Conservation (phyloP, 805 yeast species). For the Barnettozyma botsteinii region DNA sequence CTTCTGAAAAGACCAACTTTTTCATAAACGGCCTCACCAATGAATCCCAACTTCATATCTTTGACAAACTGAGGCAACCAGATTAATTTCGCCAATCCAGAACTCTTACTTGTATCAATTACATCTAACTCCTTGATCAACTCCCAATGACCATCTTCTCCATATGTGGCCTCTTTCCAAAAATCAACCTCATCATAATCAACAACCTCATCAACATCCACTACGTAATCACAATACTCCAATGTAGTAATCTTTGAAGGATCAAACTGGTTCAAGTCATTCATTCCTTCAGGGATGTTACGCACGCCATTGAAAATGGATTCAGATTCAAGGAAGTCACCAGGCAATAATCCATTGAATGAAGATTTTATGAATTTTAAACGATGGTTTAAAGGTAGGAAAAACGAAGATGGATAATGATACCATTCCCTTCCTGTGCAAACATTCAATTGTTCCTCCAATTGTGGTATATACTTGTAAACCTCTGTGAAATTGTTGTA, state of each 20-base stretch:
- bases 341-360: conserved; percentile 84
- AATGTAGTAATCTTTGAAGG: conserved; percentile 45
- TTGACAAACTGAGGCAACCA: neutral
- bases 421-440: conserved; percentile 97
- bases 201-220: conserved; percentile 57
- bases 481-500: conserved; percentile 50
- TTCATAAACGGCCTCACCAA: neutral
- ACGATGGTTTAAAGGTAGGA: conserved; percentile 59
- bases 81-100: conserved; percentile 26
- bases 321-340: conserved; percentile 60
- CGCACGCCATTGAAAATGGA: conserved; percentile 34
- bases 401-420: conserved; percentile 83
- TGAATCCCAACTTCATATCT: neutral
- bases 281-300: conserved; percentile 58
- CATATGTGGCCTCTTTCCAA: neutral
- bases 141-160: conserved; percentile 37
- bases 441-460: conserved; percentile 23
- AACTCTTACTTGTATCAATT: conserved; percentile 43
- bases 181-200: conserved; percentile 36
- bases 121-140: conserved; percentile 21
- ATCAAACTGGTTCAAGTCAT: conserved; percentile 66
- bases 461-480: conserved; percentile 37
- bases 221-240: conserved; percentile 56
- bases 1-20: neutral
- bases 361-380: conserved; percentile 68